phyloP scores from a whole-genome alignment of 176 grass and related monocot genomes.

The Eleusine coracana region DNA sequence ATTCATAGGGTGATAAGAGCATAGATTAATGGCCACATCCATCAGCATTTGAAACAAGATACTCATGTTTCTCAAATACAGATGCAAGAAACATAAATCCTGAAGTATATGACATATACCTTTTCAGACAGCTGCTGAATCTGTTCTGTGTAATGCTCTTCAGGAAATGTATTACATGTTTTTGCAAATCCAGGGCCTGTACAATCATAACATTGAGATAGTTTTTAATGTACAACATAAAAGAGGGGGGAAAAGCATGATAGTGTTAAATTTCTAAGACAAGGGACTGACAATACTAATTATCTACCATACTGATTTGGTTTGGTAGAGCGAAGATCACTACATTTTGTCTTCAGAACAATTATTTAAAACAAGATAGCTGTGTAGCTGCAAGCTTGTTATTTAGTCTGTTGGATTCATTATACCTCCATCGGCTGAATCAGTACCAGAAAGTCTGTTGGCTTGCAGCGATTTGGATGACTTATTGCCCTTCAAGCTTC shows the following conservation, averaged over 20 bases:
- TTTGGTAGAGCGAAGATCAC: not conserved
- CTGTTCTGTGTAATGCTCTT: conserved; percentile 58
- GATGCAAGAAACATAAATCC: not conserved
- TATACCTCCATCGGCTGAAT: conserved; percentile 49
- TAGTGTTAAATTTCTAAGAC: not conserved
- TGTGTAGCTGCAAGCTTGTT: not conserved
- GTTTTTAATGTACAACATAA: conserved; percentile 13
- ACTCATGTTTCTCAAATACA: not conserved
- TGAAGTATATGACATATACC: conserved; percentile 23
- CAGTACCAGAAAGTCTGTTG: conserved; percentile 53
- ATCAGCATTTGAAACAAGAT: conserved; percentile 7
- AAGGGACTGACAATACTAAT: not conserved
- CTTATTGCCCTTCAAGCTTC: conserved; percentile 57
- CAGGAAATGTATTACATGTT: conserved; percentile 35
- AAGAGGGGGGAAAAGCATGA: not conserved
- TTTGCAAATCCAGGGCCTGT: conserved; percentile 58
- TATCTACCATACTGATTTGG: not conserved
- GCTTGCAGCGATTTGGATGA: conserved; percentile 72
- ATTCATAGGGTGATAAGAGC: not conserved
- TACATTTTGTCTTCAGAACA: not conserved
- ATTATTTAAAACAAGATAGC: not conserved
- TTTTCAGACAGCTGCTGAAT: conserved; percentile 66
- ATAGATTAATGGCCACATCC: not conserved
- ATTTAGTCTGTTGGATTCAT: not conserved
- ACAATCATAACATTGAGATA: not conserved